phyloP scores from a whole-genome alignment of 2,329 filamentous ascomycete genomes.

The Fusarium mangiferae region DNA sequence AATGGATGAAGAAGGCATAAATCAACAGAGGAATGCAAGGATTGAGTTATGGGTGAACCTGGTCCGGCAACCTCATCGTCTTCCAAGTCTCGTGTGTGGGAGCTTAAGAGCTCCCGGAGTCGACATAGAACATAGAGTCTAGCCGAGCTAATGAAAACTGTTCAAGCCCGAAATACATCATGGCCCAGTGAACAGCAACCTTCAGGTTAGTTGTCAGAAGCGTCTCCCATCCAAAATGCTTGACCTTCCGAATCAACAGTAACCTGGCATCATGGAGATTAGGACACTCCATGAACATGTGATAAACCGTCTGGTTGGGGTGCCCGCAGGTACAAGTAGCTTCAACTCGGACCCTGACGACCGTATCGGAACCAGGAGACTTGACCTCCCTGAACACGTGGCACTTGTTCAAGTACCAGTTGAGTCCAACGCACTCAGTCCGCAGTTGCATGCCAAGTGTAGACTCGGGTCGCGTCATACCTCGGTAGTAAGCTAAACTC shows the following conservation, averaged over 20 bases:
- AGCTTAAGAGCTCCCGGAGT: neutral
- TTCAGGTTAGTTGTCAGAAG: neutral
- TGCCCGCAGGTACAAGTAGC: neutral
- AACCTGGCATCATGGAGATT: neutral
- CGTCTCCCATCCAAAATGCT: neutral
- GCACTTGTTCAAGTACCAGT: neutral
- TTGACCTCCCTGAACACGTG: neutral
- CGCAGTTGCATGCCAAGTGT: conserved; percentile 2
- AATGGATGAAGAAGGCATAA: neutral
- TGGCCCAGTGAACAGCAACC: neutral
- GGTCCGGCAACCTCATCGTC: neutral
- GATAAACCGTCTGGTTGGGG: neutral
- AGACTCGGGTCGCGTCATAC: neutral
- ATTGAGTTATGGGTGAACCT: neutral
- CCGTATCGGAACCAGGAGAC: neutral
- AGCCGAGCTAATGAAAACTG: neutral
- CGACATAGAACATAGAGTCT: neutral
- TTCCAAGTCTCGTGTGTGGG: neutral
- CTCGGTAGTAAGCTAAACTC: neutral
- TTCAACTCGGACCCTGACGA: neutral
- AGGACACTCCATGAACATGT: neutral
- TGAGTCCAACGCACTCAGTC: conserved; percentile 1
- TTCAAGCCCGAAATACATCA: neutral
- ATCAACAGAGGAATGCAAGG: neutral
- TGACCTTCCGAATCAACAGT: neutral